Base-by-base conservation (phyloP, 331 rosid genomes). In the Quercus phellos region DNA sequence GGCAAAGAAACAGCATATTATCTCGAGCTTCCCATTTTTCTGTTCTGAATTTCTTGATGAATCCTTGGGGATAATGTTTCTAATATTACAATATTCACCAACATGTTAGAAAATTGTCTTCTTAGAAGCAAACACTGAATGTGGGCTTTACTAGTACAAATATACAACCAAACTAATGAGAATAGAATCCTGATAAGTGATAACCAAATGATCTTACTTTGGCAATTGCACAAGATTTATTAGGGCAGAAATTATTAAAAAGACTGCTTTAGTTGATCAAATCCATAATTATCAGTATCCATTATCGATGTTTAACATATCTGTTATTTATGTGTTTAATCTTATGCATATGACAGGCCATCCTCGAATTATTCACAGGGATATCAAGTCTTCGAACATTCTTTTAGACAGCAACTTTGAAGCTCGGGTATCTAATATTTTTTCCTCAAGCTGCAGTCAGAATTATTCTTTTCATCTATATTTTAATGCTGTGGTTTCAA, bases 351-450 rank as follows among this genome's bases (percentile, higher is more conserved):
- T 88, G 74, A 79, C 90, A 94, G 99, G 99, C 76, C 87, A 92
- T 77, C 99, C 99, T 76, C 93, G 97, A 83, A 73, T 94, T 80
- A 90, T 94, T 80, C 99, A 94, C 82, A 85, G 99, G 82, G 99
- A 94, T 89, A 94, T 94, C 75, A 94, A 94, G 82, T 90, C 99
- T 34, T 94, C 97, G 16, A 94, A 94, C 89, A 94, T 94, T 89
- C 99, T 92, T 81, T 83, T 94, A 61, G 92, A 94, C 71, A 58
- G 81, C 83, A 89, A 89, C 79, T 94, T 87, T 76, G 97, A 94
- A 84, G 95, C 99, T 77, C 85, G 77, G 82, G 99, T 94, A 90
- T 75, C 77, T 86, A n/a, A 55, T 75, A 53, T 80, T 38, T 35
- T 8, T 38, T 38, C 12, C 71, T 74, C 27, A 10, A 72, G 72